Evolutionary conservation across 2,329 filamentous ascomycete genomes (phyloP), one percentile per base, ranked within the genome.

Genomic region (Penicillium thymicola): DNA sequence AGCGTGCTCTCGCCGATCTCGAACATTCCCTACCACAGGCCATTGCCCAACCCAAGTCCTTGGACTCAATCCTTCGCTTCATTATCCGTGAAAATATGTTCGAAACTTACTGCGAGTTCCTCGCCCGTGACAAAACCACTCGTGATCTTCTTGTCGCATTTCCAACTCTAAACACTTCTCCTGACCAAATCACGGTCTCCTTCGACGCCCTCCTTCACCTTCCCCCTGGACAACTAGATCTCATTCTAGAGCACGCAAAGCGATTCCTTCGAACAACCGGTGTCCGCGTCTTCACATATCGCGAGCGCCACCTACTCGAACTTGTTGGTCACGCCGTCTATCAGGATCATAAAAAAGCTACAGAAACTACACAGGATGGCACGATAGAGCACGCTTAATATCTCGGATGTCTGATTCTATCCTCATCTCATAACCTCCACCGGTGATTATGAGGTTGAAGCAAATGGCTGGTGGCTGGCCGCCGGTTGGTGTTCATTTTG

Each of bases 81-180:
- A 64, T 70, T 4, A 51, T 64, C n/a, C 51, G 50, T 0, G 63
- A 72, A 36, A 60, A 61, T 21, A 69, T 72, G 52, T 52, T 72
- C 16, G 67, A 69, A 25, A 54, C 52, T 16, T 69, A 69, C 51
- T 68, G 63, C 54, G 68, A 65, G 30, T 66, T 61, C 25, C 54
- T 72, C 16, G 59, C 62, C n/a, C 47, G 18, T 4, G 55, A 70
- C 47, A 64, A 60, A 30, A 46, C 48, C 8, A 60, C 60, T 5
- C 45, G 51, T 0, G 6, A 13, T 1, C 21, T 66, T 6, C 51
- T 65, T 10, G n/a, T 18, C 5, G 38, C 54, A 42, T 28, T 49
- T 10, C 43, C 45, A 6, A 38, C 40, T 21, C 11, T 11, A 23
- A 27, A 25, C 9, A 13, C 23, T 9, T n/a, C 21, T 8, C 37